These are phyloP conservation scores for Dothistroma septosporum DNA, from an alignment of 2,329 filamentous ascomycete genomes.

Conservation along the genomic window DNA sequence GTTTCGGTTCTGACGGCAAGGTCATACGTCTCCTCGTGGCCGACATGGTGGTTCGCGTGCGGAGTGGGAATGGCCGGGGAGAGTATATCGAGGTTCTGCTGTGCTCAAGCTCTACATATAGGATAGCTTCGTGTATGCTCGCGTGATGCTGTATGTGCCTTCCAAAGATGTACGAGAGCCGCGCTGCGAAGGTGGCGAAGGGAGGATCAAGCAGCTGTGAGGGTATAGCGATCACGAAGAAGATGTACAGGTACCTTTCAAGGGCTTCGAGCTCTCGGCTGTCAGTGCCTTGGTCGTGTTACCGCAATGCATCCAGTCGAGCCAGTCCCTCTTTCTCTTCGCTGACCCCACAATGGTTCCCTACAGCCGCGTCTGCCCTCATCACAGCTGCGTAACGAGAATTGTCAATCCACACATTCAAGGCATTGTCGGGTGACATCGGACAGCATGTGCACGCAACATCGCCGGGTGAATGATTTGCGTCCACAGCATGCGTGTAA, in stretches of 20 bases:
- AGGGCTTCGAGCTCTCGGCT: neutral
- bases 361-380: neutral
- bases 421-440: neutral
- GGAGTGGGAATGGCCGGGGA: neutral
- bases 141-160: neutral
- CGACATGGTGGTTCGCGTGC: conserved; percentile 12
- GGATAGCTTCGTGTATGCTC: neutral
- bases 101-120: neutral
- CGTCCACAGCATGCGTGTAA: neutral
- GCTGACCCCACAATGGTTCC: neutral
- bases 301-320: neutral
- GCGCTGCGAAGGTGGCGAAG: neutral
- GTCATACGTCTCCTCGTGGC: conserved; percentile 30
- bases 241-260: neutral
- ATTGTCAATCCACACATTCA: neutral
- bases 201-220: neutral
- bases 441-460: neutral
- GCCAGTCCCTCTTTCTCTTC: neutral
- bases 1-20: conserved; percentile 25
- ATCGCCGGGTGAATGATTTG: neutral
- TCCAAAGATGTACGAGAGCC: neutral
- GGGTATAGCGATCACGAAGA: neutral
- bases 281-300: neutral
- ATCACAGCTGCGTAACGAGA: neutral
- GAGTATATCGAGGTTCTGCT: neutral